Base-by-base conservation (phyloP, 768 basidiomycete species). In the Russula sp. region DNA sequence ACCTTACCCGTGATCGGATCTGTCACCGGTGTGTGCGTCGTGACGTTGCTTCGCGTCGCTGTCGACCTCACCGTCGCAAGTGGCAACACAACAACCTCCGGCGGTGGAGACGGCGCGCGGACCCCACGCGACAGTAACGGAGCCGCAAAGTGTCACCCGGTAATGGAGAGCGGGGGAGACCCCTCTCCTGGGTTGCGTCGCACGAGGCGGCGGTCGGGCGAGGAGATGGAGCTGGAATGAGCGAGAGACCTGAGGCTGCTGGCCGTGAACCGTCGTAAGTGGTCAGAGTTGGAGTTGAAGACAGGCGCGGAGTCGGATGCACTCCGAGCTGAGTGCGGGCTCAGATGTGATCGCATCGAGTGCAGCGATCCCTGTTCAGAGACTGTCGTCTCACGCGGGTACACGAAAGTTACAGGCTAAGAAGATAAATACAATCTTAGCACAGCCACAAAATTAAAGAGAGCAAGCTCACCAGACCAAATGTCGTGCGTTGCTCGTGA, bases 361-460 rank as follows among this genome's bases (percentile, higher is more conserved):
- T 85, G 81, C 11, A 89, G 71, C 0, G 88, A 89, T 31, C 80
- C 84, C 66, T 80, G 79, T 67, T 88, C 85, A 27, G 88, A 86
- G n/a, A 71, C 71, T 48, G 78, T 69, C 6, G 74, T 68, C 42
- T 73, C 74, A n/a, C 71, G 73, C 35, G 75, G 74, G 57, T 81
- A 78, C 40, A 80, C 71, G 40, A 80, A 71, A 68, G 75, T 75
- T 31, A 80, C 79, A 78, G 85, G 67, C 35, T 44, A 62, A 13
- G 20, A 35, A 35, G 16, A 13, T 18, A 37, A 31, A 57, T 6
- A 40, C 13, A 47, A 22, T 22, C 4, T 27, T 27, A 27, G 27
- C 27, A 27, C 27, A 27, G 27, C 27, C 3, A 20, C 13, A 16
- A 18, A 6, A 51, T 11, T 48, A 42, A 42, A 34, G 22, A 50